Conservation (phyloP, 2,329 filamentous ascomycete species). For the Cladosporium velox region DNA sequence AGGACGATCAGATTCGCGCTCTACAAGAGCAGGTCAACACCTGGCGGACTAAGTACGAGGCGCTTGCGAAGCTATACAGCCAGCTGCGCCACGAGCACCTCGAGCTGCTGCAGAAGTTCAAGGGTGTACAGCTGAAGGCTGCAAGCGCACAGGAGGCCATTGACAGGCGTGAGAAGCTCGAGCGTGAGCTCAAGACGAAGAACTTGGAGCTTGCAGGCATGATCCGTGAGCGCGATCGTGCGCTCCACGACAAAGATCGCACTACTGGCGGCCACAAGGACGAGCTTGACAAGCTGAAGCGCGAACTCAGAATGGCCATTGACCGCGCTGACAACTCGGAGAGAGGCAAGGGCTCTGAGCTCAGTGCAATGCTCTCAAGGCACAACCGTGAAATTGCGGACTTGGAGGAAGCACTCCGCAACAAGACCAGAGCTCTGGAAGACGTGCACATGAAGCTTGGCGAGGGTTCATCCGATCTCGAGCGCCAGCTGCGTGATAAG, state of each 20-base stretch:
- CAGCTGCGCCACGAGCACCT: constrained; percentile 94
- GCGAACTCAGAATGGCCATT: constrained; percentile 87
- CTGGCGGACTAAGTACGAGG: constrained; percentile 96
- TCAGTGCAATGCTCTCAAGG: constrained; percentile 90
- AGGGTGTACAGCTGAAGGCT: constrained; percentile 92
- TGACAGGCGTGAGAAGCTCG: constrained; percentile 88
- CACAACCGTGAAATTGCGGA: constrained; percentile 98
- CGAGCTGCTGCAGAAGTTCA: constrained; percentile 93
- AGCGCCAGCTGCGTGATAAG: constrained; percentile 84
- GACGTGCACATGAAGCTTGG: constrained; percentile 76
- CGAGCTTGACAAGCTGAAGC: constrained; percentile 89
- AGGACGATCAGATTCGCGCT: constrained; percentile 90
- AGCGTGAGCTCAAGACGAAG: constrained; percentile 98
- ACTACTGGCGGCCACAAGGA: constrained; percentile 84
- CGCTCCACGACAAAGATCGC: constrained; percentile 89
- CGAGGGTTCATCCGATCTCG: constrained; percentile 82
- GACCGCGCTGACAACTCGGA: constrained; percentile 92
- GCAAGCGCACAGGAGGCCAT: constrained; percentile 97
- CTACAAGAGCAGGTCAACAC: constrained; percentile 97
- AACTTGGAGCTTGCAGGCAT: constrained; percentile 98
- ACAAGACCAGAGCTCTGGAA: constrained; percentile 84
- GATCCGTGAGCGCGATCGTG: constrained; percentile 94
- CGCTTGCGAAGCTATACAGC: constrained; percentile 93
- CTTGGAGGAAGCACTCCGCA: constrained; percentile 84
- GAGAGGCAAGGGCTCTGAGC: constrained; percentile 88